These are phyloP conservation scores for Cyberlindnera galapagoensis DNA, from an alignment of 805 yeast genomes.

Conservation along the genomic window DNA sequence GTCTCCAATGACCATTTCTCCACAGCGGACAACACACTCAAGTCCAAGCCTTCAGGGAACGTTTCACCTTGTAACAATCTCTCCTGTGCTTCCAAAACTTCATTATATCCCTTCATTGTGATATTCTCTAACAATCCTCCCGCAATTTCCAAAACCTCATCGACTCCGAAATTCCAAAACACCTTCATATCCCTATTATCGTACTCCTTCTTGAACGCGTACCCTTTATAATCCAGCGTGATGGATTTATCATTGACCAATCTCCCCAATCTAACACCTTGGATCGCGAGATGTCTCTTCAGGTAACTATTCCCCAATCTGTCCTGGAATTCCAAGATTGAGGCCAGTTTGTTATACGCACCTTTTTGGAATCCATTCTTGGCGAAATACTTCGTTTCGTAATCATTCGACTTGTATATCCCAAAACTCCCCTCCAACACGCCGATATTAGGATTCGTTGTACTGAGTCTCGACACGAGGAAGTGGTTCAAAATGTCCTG, in stretches of 20 bases:
- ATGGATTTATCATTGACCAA: slow-evolving; percentile 24
- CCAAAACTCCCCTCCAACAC: slow-evolving; percentile 32
- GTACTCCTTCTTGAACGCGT: slow-evolving; percentile 7
- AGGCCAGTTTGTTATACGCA: slow-evolving; percentile 59
- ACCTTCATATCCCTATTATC: slow-evolving; percentile 60
- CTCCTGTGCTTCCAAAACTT: slow-evolving; percentile 11
- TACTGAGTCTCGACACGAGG: slow-evolving; percentile 41
- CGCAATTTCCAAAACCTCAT: slow-evolving; percentile 20
- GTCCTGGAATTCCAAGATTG: slow-evolving; percentile 55
- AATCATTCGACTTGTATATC: slow-evolving; percentile 49
- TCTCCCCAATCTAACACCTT: slow-evolving; percentile 24
- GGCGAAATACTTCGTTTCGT: slow-evolving; percentile 44
- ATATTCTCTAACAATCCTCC: slow-evolving; percentile 8
- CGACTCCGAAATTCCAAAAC: slow-evolving; percentile 45
- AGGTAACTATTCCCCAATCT: slow-evolving; percentile 42
- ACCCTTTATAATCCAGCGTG: slow-evolving; percentile 25
- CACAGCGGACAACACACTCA: slow-evolving; percentile 7
- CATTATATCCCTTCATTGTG: slow-evolving; percentile 10
- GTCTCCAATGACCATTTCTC: slow-evolving; percentile 22
- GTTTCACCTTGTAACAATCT: slow-evolving; percentile 10
- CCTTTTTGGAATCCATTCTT: slow-evolving; percentile 49
- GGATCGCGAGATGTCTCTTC: slow-evolving; percentile 22
- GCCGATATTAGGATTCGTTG: slow-evolving; percentile 37
- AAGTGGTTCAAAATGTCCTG: slow-evolving; percentile 59
- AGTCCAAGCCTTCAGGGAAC: slow-evolving; percentile 5